Conservation (phyloP, 2,329 filamentous ascomycete species). For the Talaromyces pinophilus region DNA sequence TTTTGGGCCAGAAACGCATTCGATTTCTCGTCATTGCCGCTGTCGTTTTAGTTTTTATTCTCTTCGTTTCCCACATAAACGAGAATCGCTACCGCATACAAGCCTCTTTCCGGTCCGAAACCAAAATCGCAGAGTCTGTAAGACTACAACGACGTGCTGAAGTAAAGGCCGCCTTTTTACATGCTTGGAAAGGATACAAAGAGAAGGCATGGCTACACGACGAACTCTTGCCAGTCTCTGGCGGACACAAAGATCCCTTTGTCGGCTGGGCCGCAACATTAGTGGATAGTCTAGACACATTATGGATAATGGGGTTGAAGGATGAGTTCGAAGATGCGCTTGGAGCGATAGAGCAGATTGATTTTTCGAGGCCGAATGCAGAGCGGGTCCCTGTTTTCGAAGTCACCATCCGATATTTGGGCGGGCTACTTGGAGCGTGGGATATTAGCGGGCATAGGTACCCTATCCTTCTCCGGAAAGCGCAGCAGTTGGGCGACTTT, state of each 20-base stretch:
- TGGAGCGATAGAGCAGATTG: conserved; percentile 65
- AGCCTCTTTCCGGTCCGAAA: conserved; percentile 1
- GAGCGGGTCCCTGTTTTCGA: conserved; percentile 77
- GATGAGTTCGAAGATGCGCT: conserved; percentile 76
- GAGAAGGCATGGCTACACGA: conserved; percentile 80
- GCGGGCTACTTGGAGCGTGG: conserved; percentile 77
- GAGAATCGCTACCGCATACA: conserved; percentile 7
- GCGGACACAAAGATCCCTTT: conserved; percentile 70
- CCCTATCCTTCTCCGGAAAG: conserved; percentile 68
- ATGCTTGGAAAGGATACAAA: conserved; percentile 78
- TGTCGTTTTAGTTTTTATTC: conserved; percentile 1
- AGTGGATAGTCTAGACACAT: conserved; percentile 72
- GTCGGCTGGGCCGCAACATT: conserved; percentile 83
- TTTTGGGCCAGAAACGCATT: conserved; percentile 2
- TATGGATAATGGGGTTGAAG: conserved; percentile 81
- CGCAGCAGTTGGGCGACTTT: conserved; percentile 72
- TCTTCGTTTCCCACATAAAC: background rate
- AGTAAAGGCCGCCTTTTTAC: conserved; percentile 70
- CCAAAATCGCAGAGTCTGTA: conserved; percentile 5
- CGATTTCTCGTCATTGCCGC: conserved; percentile 1
- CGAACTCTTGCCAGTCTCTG: conserved; percentile 73
- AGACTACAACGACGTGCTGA: conserved; percentile 5
- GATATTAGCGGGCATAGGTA: conserved; percentile 73
- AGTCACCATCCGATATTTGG: conserved; percentile 82
- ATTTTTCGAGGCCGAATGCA: conserved; percentile 70